Evolutionary conservation across 805 yeast species (phyloP).

Genomic region (Danielozyma ontarioensis): DNA sequence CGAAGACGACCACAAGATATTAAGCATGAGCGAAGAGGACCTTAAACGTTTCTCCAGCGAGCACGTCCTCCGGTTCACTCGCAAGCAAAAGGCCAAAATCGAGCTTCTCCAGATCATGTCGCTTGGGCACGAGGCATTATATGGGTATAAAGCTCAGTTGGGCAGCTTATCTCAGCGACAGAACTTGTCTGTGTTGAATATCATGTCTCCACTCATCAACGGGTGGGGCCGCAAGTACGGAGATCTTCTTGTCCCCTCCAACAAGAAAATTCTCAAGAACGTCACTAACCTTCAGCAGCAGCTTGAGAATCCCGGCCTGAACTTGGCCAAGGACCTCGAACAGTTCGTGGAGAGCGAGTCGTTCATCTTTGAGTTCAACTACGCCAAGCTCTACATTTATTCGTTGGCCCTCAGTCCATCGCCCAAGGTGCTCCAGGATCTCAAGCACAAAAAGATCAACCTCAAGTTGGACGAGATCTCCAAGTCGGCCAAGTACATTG

Average conservation of each 20-base stretch:
- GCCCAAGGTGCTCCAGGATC: slow-evolving; percentile 13
- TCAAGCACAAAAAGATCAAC: slow-evolving; percentile 13
- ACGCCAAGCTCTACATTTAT: slow-evolving; percentile 77
- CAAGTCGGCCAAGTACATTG: slow-evolving; percentile 70
- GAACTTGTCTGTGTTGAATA: slow-evolving; percentile 63
- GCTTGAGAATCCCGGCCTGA: slow-evolving; percentile 26
- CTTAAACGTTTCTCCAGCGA: slow-evolving; percentile 19
- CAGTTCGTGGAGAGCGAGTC: slow-evolving; percentile 59
- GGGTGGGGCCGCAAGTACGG: slow-evolving; percentile 70
- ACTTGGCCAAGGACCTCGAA: slow-evolving; percentile 32
- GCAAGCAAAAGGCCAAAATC: slow-evolving; percentile 67
- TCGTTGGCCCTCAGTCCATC: slow-evolving; percentile 67
- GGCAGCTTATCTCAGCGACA: slow-evolving; percentile 53
- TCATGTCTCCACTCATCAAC: slow-evolving; percentile 71
- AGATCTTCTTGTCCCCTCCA: slow-evolving; percentile 47
- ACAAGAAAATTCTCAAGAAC: slow-evolving; percentile 31
- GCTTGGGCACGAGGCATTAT: slow-evolving; percentile 78
- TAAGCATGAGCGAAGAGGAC: slow-evolving; percentile 31
- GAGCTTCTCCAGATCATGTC: slow-evolving; percentile 76
- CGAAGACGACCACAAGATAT: slow-evolving; percentile 21
- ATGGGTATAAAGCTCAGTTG: slow-evolving; percentile 56
- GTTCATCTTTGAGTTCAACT: slow-evolving; percentile 75
- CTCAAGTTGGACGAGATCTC: slow-evolving; percentile 66
- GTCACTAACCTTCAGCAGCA: slow-evolving; percentile 17
- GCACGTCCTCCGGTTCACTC: slow-evolving; percentile 47